Evolutionary conservation across 129 eudicot species (phyloP).

Genomic region (Pulicaria dysenterica): DNA sequence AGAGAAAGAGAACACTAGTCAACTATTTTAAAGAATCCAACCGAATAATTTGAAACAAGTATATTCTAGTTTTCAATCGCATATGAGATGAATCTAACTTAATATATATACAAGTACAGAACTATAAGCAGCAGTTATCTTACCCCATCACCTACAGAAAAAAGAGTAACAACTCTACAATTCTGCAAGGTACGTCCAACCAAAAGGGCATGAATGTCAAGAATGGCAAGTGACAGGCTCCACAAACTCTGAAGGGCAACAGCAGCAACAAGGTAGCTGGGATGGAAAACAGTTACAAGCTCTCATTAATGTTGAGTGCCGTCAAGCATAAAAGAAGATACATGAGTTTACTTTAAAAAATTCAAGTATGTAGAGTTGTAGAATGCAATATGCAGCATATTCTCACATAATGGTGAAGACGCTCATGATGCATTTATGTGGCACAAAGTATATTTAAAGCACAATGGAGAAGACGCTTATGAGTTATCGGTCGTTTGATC

Average conservation of each 20-base stretch:
- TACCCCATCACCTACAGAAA: conserved; percentile 91
- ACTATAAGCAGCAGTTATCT: conserved; percentile 26
- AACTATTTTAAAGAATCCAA: conserved; percentile 2
- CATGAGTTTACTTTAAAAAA: neutral
- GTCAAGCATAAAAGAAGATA: neutral
- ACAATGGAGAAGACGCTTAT: neutral
- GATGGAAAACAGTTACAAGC: conserved; percentile 25
- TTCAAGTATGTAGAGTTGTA: neutral
- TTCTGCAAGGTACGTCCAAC: conserved; percentile 86
- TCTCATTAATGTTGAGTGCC: conserved; percentile 16
- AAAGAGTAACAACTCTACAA: conserved; percentile 59
- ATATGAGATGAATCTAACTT: conserved; percentile 8
- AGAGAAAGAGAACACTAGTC: neutral
- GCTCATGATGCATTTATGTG: no score
- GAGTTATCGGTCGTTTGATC: neutral
- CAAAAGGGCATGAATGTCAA: conserved; percentile 77
- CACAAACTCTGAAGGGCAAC: conserved; percentile 85
- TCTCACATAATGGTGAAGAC: neutral
- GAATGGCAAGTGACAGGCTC: conserved; percentile 73
- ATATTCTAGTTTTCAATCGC: neutral
- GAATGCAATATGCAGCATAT: conserved; percentile 11
- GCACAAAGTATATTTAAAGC: neutral
- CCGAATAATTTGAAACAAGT: neutral
- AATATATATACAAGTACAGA: neutral
- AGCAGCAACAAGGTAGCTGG: conserved; percentile 94